Conservation (phyloP, 768 basidiomycete genomes). For the Cyathus striatus region DNA sequence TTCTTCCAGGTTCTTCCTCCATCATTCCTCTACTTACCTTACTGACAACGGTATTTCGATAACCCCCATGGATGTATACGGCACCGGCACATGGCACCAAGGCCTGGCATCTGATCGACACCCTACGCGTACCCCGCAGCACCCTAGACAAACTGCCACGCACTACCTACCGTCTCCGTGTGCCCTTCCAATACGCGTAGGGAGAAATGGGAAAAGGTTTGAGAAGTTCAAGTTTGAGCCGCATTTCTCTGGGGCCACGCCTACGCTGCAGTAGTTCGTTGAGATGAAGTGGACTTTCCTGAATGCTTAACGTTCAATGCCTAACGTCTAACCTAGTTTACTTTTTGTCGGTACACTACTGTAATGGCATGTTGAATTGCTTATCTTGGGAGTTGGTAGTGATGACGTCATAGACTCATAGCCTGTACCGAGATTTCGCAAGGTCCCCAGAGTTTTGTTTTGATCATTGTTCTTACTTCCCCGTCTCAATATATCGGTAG, state of each 20-base stretch:
- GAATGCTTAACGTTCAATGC: background rate
- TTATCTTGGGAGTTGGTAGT: background rate
- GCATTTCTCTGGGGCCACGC: background rate
- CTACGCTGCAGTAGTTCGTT: too few species aligned
- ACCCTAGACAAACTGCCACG: conserved; percentile 59
- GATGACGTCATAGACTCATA: too few species aligned
- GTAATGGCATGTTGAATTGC: background rate
- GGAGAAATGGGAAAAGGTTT: background rate
- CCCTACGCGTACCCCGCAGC: conserved; percentile 56
- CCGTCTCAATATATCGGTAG: background rate
- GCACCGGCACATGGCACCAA: conserved; percentile 67
- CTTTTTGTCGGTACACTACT: background rate
- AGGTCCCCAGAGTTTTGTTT: too few species aligned
- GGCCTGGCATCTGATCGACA: conserved; percentile 49
- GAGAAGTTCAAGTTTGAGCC: too few species aligned
- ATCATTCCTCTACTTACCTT: background rate
- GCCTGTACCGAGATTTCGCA: too few species aligned
- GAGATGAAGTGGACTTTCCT: too few species aligned
- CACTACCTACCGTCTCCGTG: conserved; percentile 27
- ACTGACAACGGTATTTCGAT: conserved; percentile 15
- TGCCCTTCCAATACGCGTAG: conserved; percentile 16
- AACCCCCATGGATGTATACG: conserved; percentile 67
- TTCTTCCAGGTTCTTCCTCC: conserved; percentile 6
- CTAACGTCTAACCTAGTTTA: background rate
- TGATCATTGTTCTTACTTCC: too few species aligned